Evolutionary conservation across 2,329 filamentous ascomycete species (phyloP).

Genomic region (Stagonosporopsis tanaceti): DNA sequence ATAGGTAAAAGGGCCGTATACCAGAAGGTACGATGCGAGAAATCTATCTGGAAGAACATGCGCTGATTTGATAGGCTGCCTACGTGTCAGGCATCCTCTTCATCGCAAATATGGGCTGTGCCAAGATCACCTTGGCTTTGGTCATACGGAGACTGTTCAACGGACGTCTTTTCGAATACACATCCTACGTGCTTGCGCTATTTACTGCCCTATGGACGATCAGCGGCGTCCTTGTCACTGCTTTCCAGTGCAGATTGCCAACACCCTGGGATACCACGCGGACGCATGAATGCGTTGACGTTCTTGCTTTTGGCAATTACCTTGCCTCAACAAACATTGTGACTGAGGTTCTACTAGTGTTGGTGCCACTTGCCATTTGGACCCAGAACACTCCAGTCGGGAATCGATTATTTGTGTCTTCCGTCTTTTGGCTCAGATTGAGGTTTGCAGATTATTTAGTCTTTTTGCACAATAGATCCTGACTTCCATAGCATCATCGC

Average conservation of each 20-base stretch:
- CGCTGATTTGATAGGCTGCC: constrained; percentile 30
- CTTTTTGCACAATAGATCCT: neutral
- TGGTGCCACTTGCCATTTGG: constrained; percentile 41
- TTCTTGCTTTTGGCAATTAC: constrained; percentile 39
- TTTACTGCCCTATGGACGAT: constrained; percentile 38
- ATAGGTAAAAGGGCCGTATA: constrained; percentile 21
- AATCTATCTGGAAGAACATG: too few relatives aligned
- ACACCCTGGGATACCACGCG: constrained; percentile 28
- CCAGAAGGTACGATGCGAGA: constrained; percentile 28
- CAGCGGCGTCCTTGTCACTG: constrained; percentile 33
- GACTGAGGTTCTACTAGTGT: constrained; percentile 35
- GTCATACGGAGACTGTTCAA: constrained; percentile 33
- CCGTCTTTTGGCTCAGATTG: constrained; percentile 33
- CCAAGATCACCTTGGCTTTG: constrained; percentile 36
- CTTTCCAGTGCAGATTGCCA: constrained; percentile 37
- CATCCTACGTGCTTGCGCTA: constrained; percentile 26
- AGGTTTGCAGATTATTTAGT: constrained; percentile 22
- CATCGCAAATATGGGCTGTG: constrained; percentile 42
- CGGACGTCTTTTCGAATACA: constrained; percentile 26
- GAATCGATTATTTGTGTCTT: constrained; percentile 35
- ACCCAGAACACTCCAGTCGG: constrained; percentile 32
- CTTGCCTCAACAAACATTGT: constrained; percentile 39
- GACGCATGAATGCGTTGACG: constrained; percentile 30
- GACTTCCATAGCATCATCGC: constrained; percentile 32
- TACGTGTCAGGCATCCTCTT: constrained; percentile 38